Evolutionary conservation across 495 filamentous ascomycete genomes (phyloP).

Genomic region (Penicillium crystallinum): DNA sequence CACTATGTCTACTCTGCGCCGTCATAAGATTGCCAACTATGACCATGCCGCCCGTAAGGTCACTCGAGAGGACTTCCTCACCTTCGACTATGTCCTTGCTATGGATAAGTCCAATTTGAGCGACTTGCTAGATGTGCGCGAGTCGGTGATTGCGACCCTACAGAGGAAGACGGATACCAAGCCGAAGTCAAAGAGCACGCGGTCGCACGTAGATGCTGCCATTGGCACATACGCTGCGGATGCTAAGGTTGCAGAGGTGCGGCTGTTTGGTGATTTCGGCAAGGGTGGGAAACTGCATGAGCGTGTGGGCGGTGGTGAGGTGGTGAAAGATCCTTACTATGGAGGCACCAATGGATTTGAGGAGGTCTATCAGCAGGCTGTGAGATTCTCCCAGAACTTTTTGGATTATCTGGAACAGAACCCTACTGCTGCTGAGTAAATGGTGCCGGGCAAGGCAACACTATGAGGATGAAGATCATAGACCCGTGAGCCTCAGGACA

Average conservation of each 20-base stretch:
- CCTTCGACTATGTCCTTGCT: constrained; percentile 88
- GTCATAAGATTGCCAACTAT: constrained; percentile 71
- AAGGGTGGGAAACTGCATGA: constrained; percentile 64
- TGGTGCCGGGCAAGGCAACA: not conserved
- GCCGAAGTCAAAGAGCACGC: constrained; percentile 22
- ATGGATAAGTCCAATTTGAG: constrained; percentile 87
- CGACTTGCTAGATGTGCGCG: constrained; percentile 57
- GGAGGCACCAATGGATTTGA: constrained; percentile 78
- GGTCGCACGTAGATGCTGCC: constrained; percentile 24
- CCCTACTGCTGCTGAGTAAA: not conserved
- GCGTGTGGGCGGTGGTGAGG: constrained; percentile 63
- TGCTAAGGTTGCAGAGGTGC: constrained; percentile 50
- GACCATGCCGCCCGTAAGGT: constrained; percentile 74
- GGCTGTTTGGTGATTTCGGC: constrained; percentile 82
- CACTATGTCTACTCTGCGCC: constrained; percentile 73
- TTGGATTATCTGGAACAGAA: constrained; percentile 44
- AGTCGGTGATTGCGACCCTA: constrained; percentile 48
- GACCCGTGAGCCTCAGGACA: not conserved
- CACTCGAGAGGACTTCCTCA: constrained; percentile 62
- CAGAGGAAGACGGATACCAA: constrained; percentile 26
- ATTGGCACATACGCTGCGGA: constrained; percentile 27
- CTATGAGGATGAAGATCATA: not conserved
- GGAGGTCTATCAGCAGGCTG: constrained; percentile 76
- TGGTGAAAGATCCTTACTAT: constrained; percentile 91
- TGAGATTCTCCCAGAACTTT: constrained; percentile 74